Evolutionary conservation across 495 filamentous ascomycete species (phyloP), one percentile per base, ranked within the genome.

Genomic region (Lophium mytilinum): DNA sequence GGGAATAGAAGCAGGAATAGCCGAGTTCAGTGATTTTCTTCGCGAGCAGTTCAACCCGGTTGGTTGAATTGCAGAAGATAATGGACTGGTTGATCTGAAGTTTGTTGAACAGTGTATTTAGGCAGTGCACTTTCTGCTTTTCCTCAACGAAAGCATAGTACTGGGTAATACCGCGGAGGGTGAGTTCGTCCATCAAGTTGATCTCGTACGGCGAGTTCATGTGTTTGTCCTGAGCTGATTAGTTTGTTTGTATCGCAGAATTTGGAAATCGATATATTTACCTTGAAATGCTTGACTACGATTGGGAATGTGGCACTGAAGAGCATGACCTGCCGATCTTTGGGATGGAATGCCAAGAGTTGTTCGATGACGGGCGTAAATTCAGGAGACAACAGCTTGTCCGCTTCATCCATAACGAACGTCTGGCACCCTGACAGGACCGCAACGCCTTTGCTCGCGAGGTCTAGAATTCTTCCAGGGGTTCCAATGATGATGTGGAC

Each of bases 11-110:
- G 77, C 93, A 99, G 10, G 94, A 97, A 73, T 97, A 99, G 40
- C 93, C 93, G 55, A 99, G 80, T 69, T 99, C 93, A 12, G 94
- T 97, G 68, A 99, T 99, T 72, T 97, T 99, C 77, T 99, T 99
- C 36, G 93, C 93, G 17, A 99, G 80, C 15, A 99, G 77, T 71
- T 99, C 93, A 15, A 99, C 93, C 43, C 93, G 90, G 68, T 96
- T 96, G 40, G 93, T 97, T 40, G 94, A 97, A 70, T 99, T 99
- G 78, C 93, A 99, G 76, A 99, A 99, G 66, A 99, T 99, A 75
- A 99, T 99, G 49, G 94, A 97, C 76, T 99, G 93, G 71, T 99
- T 99, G 74, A 99, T 99, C 72, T 97, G 93, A 11, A 99, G 83
- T 74, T 96, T 96, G 52, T 88, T 94, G 78, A 99, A 99, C 40